phyloP scores from a whole-genome alignment of 805 yeast genomes.

The Priceomyces haplophilus region DNA sequence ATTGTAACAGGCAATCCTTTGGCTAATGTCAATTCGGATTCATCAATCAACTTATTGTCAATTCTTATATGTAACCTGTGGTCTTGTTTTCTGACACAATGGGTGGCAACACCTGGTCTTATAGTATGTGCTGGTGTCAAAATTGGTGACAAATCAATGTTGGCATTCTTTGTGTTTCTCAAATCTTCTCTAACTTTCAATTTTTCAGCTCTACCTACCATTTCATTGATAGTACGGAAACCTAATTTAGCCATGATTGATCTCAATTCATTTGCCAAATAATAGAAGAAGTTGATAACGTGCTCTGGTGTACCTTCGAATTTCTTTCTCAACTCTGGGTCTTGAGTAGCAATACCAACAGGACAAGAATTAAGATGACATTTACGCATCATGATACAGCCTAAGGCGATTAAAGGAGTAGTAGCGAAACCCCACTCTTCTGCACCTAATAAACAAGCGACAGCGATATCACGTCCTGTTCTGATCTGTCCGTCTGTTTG shows the following conservation, averaged over 20 bases:
- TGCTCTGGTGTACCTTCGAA: conserved; percentile 97
- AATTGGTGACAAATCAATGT: conserved; percentile 87
- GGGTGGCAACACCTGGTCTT: conserved; percentile 95
- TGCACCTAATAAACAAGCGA: conserved; percentile 95
- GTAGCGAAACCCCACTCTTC: conserved; percentile 99
- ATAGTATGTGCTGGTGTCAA: conserved; percentile 95
- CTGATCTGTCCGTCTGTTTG: conserved; percentile 99
- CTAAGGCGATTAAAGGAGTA: conserved; percentile 94
- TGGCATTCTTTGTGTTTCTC: conserved; percentile 85
- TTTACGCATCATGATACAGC: conserved; percentile 91
- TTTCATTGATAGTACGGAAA: conserved; percentile 92
- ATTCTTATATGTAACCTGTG: conserved; percentile 88
- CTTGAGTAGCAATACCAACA: conserved; percentile 98
- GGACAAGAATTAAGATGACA: conserved; percentile 92
- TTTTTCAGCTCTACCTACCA: conserved; percentile 97
- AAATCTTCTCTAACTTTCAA: conserved; percentile 79
- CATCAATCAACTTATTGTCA: conserved; percentile 94
- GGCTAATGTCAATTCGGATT: conserved; percentile 91
- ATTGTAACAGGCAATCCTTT: conserved; percentile 95
- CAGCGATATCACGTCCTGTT: conserved; percentile 95
- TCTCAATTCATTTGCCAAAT: conserved; percentile 88
- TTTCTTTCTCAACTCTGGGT: conserved; percentile 87
- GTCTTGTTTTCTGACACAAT: conserved; percentile 89
- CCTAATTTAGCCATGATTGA: conserved; percentile 92
- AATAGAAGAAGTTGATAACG: conserved; percentile 95